Base-by-base conservation (phyloP, 2,329 filamentous ascomycete species). In the Cladosporium halotolerans region DNA sequence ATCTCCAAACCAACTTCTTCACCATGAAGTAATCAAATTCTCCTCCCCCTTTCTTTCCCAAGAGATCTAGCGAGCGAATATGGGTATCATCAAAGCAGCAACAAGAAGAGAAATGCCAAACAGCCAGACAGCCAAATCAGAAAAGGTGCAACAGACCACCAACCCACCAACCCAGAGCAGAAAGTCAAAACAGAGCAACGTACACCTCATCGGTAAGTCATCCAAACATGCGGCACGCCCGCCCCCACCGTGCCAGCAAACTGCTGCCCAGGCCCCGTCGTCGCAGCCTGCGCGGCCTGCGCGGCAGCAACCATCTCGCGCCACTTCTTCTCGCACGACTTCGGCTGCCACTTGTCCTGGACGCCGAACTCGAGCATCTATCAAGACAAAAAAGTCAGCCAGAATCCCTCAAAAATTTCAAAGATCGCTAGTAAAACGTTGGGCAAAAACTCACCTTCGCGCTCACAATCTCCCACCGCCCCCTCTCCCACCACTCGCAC, bases 391-490 rank as follows among this genome's bases (percentile, higher is more conserved):
- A 2, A 9, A n/a, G 31, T 56, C 18, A 44, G 58, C 39, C 57
- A 43, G 14, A 13, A 23, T 16, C 16, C 11, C 31, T 36, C 13
- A 39, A 11, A 19, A n/a, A 38, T 34, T 28, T 6, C 19, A 23
- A n/a, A n/a, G n/a, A n/a, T n/a, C n/a, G n/a, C n/a, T n/a, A n/a
- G 16, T 16, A 16, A 16, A 16, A 16, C 16, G 16, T 16, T 18
- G 16, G 16, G 16, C 16, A 18, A 31, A 31, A 16, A 54, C 65
- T 57, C 60, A 78, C 77, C 70, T 78, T 79, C 50, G 71, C 67
- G 49, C 71, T 67, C 57, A 80, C 77, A 56, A 79, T 78, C 44
- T 79, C 76, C 63, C 77, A 80, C 62, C 78, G 78, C 65, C 69
- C 72, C 59, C 74, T 74, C 49, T 72, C 72, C 75, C 75, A 79